Evolutionary conservation across 305 asterid species (phyloP).

Genomic region (Fraxinus greggii): DNA sequence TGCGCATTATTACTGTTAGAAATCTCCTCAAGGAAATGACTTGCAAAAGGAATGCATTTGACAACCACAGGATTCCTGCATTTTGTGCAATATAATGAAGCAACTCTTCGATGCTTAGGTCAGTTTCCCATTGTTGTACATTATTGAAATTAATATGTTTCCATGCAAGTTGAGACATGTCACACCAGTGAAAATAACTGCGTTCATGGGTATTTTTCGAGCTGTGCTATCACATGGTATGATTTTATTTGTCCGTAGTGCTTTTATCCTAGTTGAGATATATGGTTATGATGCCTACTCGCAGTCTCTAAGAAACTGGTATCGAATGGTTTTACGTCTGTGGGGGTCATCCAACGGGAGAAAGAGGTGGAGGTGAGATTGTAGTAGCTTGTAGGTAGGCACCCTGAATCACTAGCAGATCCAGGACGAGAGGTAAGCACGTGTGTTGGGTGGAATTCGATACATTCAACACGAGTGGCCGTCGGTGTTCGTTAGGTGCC

Average conservation of each 20-base stretch:
- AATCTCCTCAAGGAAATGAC: neutral
- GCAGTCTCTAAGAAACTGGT: neutral
- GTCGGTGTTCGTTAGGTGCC: no score
- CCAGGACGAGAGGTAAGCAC: no score
- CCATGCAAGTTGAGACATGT: conserved; percentile 26
- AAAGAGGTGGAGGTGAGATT: no score
- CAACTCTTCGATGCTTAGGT: neutral
- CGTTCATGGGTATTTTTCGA: neutral
- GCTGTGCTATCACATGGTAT: conserved; percentile 24
- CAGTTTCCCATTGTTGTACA: conserved; percentile 2
- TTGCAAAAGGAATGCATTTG: neutral
- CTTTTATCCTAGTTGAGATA: neutral
- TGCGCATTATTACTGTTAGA: neutral
- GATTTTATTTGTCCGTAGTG: conserved; percentile 15
- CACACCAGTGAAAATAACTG: conserved; percentile 21
- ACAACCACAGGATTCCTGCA: neutral
- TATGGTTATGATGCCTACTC: neutral
- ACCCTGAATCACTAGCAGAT: no score
- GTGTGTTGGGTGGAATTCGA: no score
- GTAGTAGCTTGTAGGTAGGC: no score
- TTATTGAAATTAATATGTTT: conserved; percentile 20
- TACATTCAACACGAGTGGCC: no score
- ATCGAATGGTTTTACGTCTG: no score
- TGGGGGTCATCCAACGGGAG: no score
- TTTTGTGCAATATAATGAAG: neutral